These are phyloP conservation scores for Sporothrix mexicana DNA, from an alignment of 2,329 filamentous ascomycete species.

Conservation along the genomic window DNA sequence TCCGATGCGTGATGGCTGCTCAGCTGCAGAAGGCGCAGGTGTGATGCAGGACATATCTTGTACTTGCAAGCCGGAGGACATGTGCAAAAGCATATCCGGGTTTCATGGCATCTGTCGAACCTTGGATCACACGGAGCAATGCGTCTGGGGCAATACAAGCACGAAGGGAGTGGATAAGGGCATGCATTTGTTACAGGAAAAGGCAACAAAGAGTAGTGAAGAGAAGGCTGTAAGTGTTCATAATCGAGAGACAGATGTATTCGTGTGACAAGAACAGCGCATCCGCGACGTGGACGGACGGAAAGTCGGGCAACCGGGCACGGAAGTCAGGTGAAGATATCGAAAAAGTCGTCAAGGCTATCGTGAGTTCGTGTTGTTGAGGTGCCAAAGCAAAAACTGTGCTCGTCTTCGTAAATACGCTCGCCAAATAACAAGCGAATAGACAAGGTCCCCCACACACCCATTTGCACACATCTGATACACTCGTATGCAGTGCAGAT, in stretches of 20 bases:
- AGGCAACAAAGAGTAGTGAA: not conserved
- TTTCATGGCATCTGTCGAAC: constrained; percentile 19
- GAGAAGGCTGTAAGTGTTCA: not conserved
- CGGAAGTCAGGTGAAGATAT: not conserved
- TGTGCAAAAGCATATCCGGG: constrained; percentile 12
- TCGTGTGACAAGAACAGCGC: not conserved
- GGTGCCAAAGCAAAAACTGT: not conserved
- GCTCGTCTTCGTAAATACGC: not conserved
- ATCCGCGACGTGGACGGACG: constrained; percentile 6
- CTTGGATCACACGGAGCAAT: not conserved
- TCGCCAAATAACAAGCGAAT: not conserved
- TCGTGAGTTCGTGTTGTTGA: not conserved
- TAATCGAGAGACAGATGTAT: not conserved
- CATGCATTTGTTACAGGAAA: too few relatives aligned
- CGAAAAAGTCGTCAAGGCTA: not conserved
- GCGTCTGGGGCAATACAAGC: constrained; percentile 15
- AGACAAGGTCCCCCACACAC: not conserved
- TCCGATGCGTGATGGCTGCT: not conserved
- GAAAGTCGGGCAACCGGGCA: not conserved
- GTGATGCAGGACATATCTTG: constrained; percentile 16
- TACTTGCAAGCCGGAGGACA: not conserved
- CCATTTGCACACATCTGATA: not conserved
- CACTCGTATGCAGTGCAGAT: not conserved
- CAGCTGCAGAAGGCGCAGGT: constrained; percentile 8
- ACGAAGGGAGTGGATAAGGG: not conserved